phyloP scores from a whole-genome alignment of 2,329 filamentous ascomycete species.

The Trichoderma gracile region DNA sequence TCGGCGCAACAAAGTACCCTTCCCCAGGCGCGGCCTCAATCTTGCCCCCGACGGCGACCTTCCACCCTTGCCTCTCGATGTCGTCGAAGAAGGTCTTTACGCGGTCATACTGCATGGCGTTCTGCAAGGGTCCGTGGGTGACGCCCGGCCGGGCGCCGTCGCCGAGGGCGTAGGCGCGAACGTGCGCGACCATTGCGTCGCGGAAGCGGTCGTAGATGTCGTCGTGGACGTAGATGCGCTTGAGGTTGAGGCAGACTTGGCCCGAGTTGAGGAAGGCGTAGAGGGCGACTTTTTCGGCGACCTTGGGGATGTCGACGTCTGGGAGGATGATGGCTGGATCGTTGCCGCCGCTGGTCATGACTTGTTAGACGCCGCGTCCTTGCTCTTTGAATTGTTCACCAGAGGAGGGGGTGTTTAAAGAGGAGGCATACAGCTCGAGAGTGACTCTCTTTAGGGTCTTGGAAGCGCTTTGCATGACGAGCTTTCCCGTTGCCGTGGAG shows the following conservation, averaged over 20 bases:
- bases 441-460: conserved; percentile 65
- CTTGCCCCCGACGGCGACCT: conserved; percentile 40
- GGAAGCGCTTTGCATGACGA: conserved; percentile 72
- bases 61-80: conserved; percentile 36
- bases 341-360: conserved; percentile 55
- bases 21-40: conserved; percentile 53
- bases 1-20: conserved; percentile 85
- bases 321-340: conserved; percentile 51
- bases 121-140: conserved; percentile 57
- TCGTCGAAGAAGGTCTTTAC: conserved; percentile 35
- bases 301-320: conserved; percentile 52
- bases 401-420: too few species aligned
- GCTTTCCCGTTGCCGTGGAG: conserved; percentile 66
- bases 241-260: conserved; percentile 59
- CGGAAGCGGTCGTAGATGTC: conserved; percentile 57
- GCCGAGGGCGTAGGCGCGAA: conserved; percentile 43
- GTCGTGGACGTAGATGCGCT: conserved; percentile 59
- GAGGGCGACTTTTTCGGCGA: conserved; percentile 34
- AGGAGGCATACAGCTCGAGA: conserved; percentile 52
- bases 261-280: conserved; percentile 56
- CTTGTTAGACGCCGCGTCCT: too few species aligned
- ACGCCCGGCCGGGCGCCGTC: conserved; percentile 46
- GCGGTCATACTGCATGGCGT: conserved; percentile 55
- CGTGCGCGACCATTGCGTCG: conserved; percentile 46
- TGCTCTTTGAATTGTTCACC: too few species aligned